Conservation (phyloP, 108 stramenopile genomes). For the Nannochloropsis oceanica region DNA sequence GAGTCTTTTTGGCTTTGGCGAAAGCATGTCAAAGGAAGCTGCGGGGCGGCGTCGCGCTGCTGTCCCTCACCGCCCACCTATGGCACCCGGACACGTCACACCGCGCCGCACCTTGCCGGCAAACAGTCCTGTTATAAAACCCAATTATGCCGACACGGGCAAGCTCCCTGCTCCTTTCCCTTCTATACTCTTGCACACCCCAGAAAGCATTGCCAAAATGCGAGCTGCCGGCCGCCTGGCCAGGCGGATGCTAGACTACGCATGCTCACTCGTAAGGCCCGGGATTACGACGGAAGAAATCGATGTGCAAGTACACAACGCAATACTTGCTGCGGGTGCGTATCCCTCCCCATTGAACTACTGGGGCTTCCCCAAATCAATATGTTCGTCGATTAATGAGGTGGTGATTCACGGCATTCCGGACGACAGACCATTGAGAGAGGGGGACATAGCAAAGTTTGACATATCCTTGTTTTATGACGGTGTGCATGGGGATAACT, state of each 20-base stretch:
- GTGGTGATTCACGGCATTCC: constrained; percentile 59
- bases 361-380: constrained; percentile 78
- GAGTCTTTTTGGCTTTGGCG: neutral
- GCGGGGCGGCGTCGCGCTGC: neutral
- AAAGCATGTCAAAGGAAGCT: neutral
- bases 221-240: constrained; percentile 9
- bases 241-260: constrained; percentile 20
- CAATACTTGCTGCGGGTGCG: constrained; percentile 20
- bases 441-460: constrained; percentile 41
- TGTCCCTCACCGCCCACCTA: neutral
- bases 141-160: neutral
- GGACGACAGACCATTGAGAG: constrained; percentile 29
- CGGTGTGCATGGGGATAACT: constrained; percentile 41
- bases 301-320: constrained; percentile 30
- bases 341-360: constrained; percentile 46
- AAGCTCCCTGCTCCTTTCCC: neutral
- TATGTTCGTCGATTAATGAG: constrained; percentile 96
- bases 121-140: neutral
- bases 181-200: neutral
- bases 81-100: neutral
- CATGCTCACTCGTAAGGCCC: constrained; percentile 12
- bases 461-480: constrained; percentile 32
- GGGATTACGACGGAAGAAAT: constrained; percentile 58
- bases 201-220: neutral
- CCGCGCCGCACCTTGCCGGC: neutral